Base-by-base conservation (phyloP, 2,329 filamentous ascomycete species). In the Trichoderma sp. region DNA sequence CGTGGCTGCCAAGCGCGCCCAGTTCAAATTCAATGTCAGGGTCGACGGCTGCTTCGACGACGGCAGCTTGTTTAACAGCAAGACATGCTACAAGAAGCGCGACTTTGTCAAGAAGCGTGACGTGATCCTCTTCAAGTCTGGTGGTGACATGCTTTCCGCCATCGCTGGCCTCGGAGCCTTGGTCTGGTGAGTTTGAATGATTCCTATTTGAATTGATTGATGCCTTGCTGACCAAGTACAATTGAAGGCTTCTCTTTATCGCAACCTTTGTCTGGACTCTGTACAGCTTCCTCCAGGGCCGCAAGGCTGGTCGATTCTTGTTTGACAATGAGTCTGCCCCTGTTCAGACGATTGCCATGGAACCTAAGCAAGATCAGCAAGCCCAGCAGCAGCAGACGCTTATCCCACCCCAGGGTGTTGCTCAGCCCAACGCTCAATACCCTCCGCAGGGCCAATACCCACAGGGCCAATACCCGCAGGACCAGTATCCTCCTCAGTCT, bases 111-210 rank as follows among this genome's bases (percentile, higher is more conserved):
- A 80, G 26, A 76, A 75, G 62, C 77, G 78, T 73, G 76, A 77
- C 15, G 79, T 80, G 26, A 78, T 84, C 36, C 79, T 83, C 20
- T 78, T 79, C 63, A 74, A 81, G 62, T 77, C 70, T 8, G 83
- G 81, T 1, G 75, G 81, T 12, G 78, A 74, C 20, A 75, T 81
- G 70, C 75, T 85, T 66, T 79, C 81, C 15, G 82, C 80, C 7
- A 78, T 83, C 8, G 84, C 85, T 2, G 84, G 82, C 9, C 61
- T 86, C 1, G 83, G 83, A 26, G 85, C 85, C 17, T 71, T 86
- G 4, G 74, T 82, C 68, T 82, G 83, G 82, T 84, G 74, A 76
- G 81, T 77, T 1, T 8, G 17, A 9, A 3, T 5, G 1, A 26
- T 17, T 28, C 12, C 0, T 8, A 6, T 6, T 8, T 5, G 6